These are phyloP conservation scores for Harringtonia lauricola DNA, from an alignment of 2,329 filamentous ascomycete genomes.

Conservation along the genomic window DNA sequence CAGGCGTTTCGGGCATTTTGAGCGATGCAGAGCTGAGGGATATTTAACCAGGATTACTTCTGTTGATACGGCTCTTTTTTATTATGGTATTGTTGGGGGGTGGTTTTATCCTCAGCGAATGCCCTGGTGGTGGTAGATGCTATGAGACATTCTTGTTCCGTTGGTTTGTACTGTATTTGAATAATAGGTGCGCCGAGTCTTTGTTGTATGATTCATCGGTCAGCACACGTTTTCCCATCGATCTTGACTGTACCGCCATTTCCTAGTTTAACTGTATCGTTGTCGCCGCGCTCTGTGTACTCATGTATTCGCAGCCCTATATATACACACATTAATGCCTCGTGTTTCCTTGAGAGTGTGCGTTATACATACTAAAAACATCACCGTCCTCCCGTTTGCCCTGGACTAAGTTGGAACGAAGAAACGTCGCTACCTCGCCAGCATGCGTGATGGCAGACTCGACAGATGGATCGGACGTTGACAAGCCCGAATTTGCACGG, in stretches of 20 bases:
- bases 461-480: constrained; percentile 45
- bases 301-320: constrained; percentile 81
- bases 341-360: not conserved
- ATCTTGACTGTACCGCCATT: constrained; percentile 19
- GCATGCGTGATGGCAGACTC: constrained; percentile 64
- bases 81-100: too few relatives aligned
- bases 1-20: too few relatives aligned
- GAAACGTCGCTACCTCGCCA: constrained; percentile 67
- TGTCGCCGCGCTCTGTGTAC: constrained; percentile 83
- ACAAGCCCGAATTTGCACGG: constrained; percentile 50
- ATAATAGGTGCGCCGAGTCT: too few relatives aligned
- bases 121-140: too few relatives aligned
- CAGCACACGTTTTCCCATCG: constrained; percentile 21
- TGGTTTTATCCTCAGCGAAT: too few relatives aligned
- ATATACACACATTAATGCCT: not conserved
- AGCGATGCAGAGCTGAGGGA: too few relatives aligned
- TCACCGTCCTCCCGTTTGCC: constrained; percentile 45
- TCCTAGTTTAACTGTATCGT: constrained; percentile 69
- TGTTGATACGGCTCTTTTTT: too few relatives aligned
- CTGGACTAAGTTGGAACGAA: constrained; percentile 82
- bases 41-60: too few relatives aligned
- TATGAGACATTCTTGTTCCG: too few relatives aligned
- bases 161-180: too few relatives aligned
- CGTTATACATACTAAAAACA: constrained; percentile 43
- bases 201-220: constrained; percentile 12